Evolutionary conservation across 495 filamentous ascomycete species (phyloP), one percentile per base, ranked within the genome.

Genomic region (Aspergillus bertholletiae): DNA sequence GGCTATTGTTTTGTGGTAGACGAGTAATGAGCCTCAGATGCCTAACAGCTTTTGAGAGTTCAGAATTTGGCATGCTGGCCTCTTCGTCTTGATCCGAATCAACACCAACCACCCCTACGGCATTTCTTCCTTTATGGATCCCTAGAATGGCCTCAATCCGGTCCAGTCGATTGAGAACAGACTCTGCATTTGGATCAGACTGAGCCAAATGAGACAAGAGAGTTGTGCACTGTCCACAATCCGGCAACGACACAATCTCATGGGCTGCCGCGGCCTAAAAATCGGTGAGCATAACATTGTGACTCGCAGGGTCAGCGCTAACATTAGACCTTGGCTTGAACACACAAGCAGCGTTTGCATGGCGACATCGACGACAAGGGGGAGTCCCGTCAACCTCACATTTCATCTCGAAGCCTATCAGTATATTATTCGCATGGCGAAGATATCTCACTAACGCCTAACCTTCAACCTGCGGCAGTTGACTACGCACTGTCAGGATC

Each of bases 321-420:
- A 75, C 70, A 68, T 75, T 73, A 18, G 70, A 69, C 35, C 72
- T 57, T n/a, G 70, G 72, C 49, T 70, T 72, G 53, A 75, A 75
- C 15, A 75, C 52, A 55, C 72, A 75, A 26, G 67, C 37, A 6
- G 62, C 54, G n/a, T 65, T 62, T 40, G 54, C 64, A n/a, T 61
- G 61, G 41, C 59, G 54, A 49, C 72, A 75, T 49, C 72, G 64
- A 35, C 67, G 68, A 59, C 71, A 74, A 13, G 70, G 67, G 35
- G 69, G 60, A 34, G 55, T 27, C n/a, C 67, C 69, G 37, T 71
- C 67, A 1, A 74, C 67, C 49, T 72, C 67, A 60, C 72, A 75
- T 68, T 65, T 69, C 72, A 75, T 75, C 68, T 71, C 13, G 17
- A 20, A 21, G 11, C 1, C 15, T 28, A 48, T 59, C 35, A 60